Percentiles rank a stretch among this genome's conserved stretches.
These are phyloP conservation scores for Kwoniella europaea DNA, from an alignment of 768 basidiomycete genomes.

Conservation along the genomic window DNA sequence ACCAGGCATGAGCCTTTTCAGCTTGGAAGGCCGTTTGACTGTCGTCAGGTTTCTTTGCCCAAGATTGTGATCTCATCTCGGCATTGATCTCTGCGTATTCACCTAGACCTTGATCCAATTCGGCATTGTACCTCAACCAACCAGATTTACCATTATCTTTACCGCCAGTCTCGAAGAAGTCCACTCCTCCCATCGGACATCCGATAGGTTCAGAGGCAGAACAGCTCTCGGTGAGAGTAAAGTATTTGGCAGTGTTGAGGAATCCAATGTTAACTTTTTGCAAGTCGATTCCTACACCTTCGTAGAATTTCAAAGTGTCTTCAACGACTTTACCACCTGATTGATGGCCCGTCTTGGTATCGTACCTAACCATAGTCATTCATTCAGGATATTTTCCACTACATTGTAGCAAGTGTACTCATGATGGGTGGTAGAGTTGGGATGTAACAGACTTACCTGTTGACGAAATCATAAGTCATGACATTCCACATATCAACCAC, in stretches of 20 bases:
- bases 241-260: slow-evolving; percentile 41
- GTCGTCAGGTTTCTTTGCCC: background rate
- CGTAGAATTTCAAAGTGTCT: slow-evolving; percentile 26
- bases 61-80: slow-evolving; percentile 2
- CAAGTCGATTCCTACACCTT: slow-evolving; percentile 9
- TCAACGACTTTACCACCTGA: slow-evolving; percentile 37
- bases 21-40: slow-evolving; percentile 2
- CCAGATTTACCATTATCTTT: slow-evolving; percentile 21
- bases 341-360: slow-evolving; percentile 29
- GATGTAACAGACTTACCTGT: background rate
- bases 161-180: slow-evolving; percentile 9
- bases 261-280: slow-evolving; percentile 43
- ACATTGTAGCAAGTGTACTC: too few relatives aligned
- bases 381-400: too few relatives aligned
- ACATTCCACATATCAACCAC: slow-evolving; percentile 43
- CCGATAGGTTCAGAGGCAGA: slow-evolving; percentile 20
- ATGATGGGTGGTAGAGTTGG: background rate
- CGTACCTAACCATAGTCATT: slow-evolving; percentile 1
- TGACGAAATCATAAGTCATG: slow-evolving; percentile 45
- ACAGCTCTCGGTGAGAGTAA: slow-evolving; percentile 12
- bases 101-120: slow-evolving; percentile 8
- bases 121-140: slow-evolving; percentile 22
- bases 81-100: background rate
- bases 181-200: slow-evolving; percentile 27
- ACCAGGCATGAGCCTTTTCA: slow-evolving; percentile 26